Evolutionary conservation across 2,329 filamentous ascomycete genomes (phyloP).

Genomic region (Fusarium miscanthi): DNA sequence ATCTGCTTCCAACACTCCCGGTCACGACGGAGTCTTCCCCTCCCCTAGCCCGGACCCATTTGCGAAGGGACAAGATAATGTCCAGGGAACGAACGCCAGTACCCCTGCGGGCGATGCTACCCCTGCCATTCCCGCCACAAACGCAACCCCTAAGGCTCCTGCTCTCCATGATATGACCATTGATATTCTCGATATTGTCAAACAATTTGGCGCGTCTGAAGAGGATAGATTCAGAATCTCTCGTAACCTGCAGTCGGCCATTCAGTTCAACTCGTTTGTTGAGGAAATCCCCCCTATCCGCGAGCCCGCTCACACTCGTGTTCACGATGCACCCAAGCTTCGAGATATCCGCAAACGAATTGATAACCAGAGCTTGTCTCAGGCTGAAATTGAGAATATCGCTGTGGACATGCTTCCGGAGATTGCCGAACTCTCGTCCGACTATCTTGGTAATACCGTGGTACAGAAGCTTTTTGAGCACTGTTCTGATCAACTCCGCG

Average conservation of each 20-base stretch:
- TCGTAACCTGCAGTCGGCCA: conserved; percentile 78
- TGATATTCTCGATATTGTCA: conserved; percentile 87
- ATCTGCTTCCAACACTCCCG: conserved; percentile 88
- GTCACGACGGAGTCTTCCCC: conserved; percentile 86
- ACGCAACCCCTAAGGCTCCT: conserved; percentile 72
- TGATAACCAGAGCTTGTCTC: conserved; percentile 89
- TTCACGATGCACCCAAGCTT: conserved; percentile 93
- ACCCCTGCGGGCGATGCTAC: conserved; percentile 52
- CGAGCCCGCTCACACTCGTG: conserved; percentile 87
- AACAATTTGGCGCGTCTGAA: conserved; percentile 85
- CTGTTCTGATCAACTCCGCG: conserved; percentile 89
- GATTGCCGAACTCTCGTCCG: conserved; percentile 92
- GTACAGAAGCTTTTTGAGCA: conserved; percentile 98
- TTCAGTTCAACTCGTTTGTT: conserved; percentile 76
- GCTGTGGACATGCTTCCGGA: conserved; percentile 95
- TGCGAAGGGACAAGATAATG: conserved; percentile 64
- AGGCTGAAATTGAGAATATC: conserved; percentile 90
- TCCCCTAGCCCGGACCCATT: conserved; percentile 93
- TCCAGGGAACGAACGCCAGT: conserved; percentile 44
- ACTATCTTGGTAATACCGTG: conserved; percentile 99
- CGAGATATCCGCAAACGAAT: conserved; percentile 97
- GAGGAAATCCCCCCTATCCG: conserved; percentile 90
- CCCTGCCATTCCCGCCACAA: conserved; percentile 47
- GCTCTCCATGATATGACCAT: conserved; percentile 80
- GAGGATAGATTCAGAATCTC: conserved; percentile 81